These are phyloP conservation scores for Ceratocystis papillata DNA, from an alignment of 2,329 filamentous ascomycete species.

Conservation along the genomic window DNA sequence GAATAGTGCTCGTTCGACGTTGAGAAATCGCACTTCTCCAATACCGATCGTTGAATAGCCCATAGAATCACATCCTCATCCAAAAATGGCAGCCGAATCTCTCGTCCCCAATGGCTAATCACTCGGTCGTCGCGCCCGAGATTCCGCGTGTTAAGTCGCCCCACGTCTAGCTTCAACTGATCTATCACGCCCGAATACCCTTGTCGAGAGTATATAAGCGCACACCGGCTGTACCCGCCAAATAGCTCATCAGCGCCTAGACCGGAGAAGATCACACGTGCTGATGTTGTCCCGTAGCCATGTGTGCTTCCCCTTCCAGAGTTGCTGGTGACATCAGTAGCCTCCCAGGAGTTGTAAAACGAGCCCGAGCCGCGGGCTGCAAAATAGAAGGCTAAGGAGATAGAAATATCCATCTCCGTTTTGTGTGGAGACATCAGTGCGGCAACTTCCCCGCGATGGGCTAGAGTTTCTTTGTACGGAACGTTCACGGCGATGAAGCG, in stretches of 20 bases:
- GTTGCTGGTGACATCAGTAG: slow-evolving; percentile 16
- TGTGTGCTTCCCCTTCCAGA: slow-evolving; percentile 24
- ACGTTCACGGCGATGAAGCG: slow-evolving; percentile 76
- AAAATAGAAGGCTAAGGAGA: slow-evolving; percentile 89
- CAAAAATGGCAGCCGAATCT: slow-evolving; percentile 81
- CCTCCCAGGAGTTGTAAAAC: slow-evolving; percentile 13
- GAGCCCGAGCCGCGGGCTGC: slow-evolving; percentile 62
- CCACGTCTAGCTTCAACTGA: slow-evolving; percentile 76
- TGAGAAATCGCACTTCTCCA: slow-evolving; percentile 76
- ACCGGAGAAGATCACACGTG: slow-evolving; percentile 79
- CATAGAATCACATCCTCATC: slow-evolving; percentile 79
- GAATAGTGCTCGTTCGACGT: slow-evolving; percentile 28
- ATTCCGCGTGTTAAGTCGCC: slow-evolving; percentile 82
- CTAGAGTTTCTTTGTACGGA: slow-evolving; percentile 61
- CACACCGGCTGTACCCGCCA: slow-evolving; percentile 80
- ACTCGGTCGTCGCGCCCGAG: slow-evolving; percentile 87
- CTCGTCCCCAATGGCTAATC: slow-evolving; percentile 78
- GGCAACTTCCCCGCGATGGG: slow-evolving; percentile 58
- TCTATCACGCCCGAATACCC: slow-evolving; percentile 63
- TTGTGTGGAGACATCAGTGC: slow-evolving; percentile 83
- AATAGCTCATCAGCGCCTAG: slow-evolving; percentile 95
- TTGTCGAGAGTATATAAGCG: slow-evolving; percentile 57
- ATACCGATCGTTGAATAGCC: slow-evolving; percentile 62
- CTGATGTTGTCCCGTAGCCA: slow-evolving; percentile 51
- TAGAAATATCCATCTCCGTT: slow-evolving; percentile 97